A percentile compares a stretch with the other conserved stretches of the same genome.
phyloP scores from a whole-genome alignment of 192 early-diverging fungal species.

The Umbelopsis sp. region DNA sequence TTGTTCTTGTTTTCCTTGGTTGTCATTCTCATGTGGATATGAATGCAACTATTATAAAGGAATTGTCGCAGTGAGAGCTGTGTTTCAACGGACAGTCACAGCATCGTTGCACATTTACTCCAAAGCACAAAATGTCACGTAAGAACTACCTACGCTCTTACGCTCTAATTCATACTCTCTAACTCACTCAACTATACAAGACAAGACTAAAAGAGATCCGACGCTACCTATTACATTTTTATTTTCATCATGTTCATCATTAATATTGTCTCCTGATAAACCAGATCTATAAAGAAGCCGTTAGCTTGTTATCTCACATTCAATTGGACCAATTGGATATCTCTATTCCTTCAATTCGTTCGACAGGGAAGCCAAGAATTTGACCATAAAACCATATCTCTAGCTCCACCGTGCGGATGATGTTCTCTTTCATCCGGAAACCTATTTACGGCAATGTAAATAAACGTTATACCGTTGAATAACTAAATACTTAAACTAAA shows the following conservation, averaged over 20 bases:
- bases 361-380: slow-evolving; percentile 64
- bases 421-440: slow-evolving; percentile 67
- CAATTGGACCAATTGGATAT: slow-evolving; percentile 26
- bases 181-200: no score
- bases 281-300: no score
- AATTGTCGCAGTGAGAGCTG: not conserved
- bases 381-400: slow-evolving; percentile 72
- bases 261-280: no score
- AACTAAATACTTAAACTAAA: not conserved
- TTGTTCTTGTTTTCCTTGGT: slow-evolving; percentile 1
- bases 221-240: no score
- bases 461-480: slow-evolving; percentile 19
- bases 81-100: not conserved
- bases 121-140: no score
- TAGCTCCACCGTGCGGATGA: slow-evolving; percentile 59
- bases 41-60: no score
- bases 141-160: no score
- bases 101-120: no score
- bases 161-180: no score
- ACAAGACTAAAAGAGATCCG: no score
- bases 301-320: no score
- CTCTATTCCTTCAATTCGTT: slow-evolving; percentile 37
- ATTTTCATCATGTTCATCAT: no score
- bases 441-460: slow-evolving; percentile 26
- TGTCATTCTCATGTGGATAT: not conserved